phyloP scores from a whole-genome alignment of 805 yeast genomes.

The Wickerhamiella dianesei region DNA sequence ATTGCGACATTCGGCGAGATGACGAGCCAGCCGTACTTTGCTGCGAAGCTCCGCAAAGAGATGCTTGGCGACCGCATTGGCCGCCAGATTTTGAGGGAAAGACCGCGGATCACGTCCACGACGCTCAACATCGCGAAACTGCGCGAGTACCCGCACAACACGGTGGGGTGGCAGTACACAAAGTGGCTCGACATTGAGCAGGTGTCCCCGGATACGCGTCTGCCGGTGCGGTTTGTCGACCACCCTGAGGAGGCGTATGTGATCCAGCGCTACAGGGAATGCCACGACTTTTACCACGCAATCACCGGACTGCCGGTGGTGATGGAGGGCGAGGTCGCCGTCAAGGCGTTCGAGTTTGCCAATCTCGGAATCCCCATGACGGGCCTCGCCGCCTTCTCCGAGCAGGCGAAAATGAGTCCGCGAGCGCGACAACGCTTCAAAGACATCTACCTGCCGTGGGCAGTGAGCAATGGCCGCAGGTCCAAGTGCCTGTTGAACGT shows the following conservation, averaged over 20 bases:
- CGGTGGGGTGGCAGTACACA: slow-evolving; percentile 69
- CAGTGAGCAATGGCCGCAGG: slow-evolving; percentile 53
- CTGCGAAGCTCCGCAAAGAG: slow-evolving; percentile 45
- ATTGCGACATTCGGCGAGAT: slow-evolving; percentile 58
- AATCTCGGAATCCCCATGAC: slow-evolving; percentile 93
- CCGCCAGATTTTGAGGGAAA: slow-evolving; percentile 58
- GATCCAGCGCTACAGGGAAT: slow-evolving; percentile 88
- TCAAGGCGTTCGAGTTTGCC: slow-evolving; percentile 82
- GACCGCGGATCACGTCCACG: slow-evolving; percentile 70
- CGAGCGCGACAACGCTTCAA: slow-evolving; percentile 48
- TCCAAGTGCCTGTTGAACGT: slow-evolving; percentile 72
- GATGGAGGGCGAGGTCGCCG: slow-evolving; percentile 92
- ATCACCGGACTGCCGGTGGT: slow-evolving; percentile 79
- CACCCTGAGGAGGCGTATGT: slow-evolving; percentile 85
- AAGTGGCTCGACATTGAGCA: slow-evolving; percentile 77
- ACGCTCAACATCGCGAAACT: slow-evolving; percentile 52
- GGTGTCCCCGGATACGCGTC: slow-evolving; percentile 87
- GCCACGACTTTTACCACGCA: slow-evolving; percentile 94
- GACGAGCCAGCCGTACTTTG: slow-evolving; percentile 60
- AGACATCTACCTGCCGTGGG: slow-evolving; percentile 79
- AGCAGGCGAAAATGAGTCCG: slow-evolving; percentile 62
- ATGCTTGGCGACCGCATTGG: slow-evolving; percentile 74
- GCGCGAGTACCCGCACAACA: slow-evolving; percentile 44
- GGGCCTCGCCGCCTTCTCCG: slow-evolving; percentile 79
- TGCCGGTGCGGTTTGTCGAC: slow-evolving; percentile 73